phyloP scores from a whole-genome alignment of 2,329 filamentous ascomycete genomes.

The Colletotrichum brevisporum region DNA sequence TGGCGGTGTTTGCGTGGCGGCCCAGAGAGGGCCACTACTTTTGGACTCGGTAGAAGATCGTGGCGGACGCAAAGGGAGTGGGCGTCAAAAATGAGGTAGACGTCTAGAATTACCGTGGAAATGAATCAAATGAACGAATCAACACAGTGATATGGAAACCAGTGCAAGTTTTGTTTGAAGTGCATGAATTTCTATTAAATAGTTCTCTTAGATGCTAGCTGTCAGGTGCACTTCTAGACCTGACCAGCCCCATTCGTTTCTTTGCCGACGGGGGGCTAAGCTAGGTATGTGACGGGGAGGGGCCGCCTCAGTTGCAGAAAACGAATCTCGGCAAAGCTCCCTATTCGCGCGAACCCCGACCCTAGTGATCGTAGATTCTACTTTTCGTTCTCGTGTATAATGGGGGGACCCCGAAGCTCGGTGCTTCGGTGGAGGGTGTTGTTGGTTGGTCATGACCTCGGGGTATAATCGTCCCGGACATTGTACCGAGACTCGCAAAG shows the following conservation, averaged over 20 bases:
- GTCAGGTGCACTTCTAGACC: background rate
- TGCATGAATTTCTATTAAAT: slow-evolving; percentile 14
- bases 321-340: slow-evolving; percentile 6
- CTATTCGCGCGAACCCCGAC: slow-evolving; percentile 8
- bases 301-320: background rate
- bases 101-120: background rate
- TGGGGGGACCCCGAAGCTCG: background rate
- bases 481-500: slow-evolving; percentile 26
- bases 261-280: background rate
- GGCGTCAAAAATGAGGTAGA: background rate
- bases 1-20: background rate
- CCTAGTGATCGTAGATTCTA: background rate
- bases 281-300: too few species aligned
- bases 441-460: slow-evolving; percentile 15
- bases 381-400: background rate
- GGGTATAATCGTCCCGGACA: slow-evolving; percentile 32
- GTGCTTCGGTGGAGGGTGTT: background rate
- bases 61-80: background rate
- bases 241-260: background rate
- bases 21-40: background rate
- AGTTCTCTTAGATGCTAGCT: slow-evolving; percentile 4
- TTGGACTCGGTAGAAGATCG: background rate
- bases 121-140: background rate
- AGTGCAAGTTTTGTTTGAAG: too few species aligned
- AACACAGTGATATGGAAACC: too few species aligned